These are phyloP conservation scores for Penicillium thymicola DNA, from an alignment of 2,329 filamentous ascomycete species.

Conservation along the genomic window DNA sequence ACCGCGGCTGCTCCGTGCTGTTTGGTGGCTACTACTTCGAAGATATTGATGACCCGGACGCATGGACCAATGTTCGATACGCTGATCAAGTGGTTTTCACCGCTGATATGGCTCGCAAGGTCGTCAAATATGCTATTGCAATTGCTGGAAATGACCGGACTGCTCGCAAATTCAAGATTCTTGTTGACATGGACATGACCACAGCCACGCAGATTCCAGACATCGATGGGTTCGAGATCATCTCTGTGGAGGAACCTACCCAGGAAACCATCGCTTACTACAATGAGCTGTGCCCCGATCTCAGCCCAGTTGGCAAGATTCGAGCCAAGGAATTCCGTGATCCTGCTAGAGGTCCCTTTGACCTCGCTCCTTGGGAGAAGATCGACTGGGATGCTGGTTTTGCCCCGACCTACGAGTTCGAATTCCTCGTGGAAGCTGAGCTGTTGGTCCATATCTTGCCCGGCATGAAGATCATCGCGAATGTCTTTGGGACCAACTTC, in stretches of 20 bases:
- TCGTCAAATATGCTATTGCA: constrained; percentile 51
- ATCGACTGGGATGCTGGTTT: constrained; percentile 21
- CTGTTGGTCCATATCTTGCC: constrained; percentile 56
- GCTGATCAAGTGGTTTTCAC: constrained; percentile 31
- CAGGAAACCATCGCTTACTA: constrained; percentile 50
- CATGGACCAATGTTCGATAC: not conserved
- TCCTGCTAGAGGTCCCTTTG: constrained; percentile 39
- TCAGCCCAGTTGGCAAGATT: constrained; percentile 54
- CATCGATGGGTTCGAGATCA: constrained; percentile 61
- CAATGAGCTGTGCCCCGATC: constrained; percentile 38
- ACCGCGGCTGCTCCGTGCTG: constrained; percentile 67
- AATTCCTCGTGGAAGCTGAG: constrained; percentile 67
- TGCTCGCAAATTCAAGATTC: constrained; percentile 39
- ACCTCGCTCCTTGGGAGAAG: constrained; percentile 35
- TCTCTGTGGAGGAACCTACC: constrained; percentile 48
- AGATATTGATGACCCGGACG: constrained; percentile 38
- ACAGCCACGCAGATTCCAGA: constrained; percentile 46
- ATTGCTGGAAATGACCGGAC: constrained; percentile 41
- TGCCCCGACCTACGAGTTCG: constrained; percentile 35
- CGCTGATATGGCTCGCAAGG: constrained; percentile 46
- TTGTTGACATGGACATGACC: constrained; percentile 36
- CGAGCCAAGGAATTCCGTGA: constrained; percentile 51
- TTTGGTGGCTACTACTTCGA: constrained; percentile 57
- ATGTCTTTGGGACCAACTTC: constrained; percentile 56
- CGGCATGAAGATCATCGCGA: constrained; percentile 62